Evolutionary conservation across 2,329 filamentous ascomycete genomes (phyloP).

Genomic region (Fusarium pseudonygamai): DNA sequence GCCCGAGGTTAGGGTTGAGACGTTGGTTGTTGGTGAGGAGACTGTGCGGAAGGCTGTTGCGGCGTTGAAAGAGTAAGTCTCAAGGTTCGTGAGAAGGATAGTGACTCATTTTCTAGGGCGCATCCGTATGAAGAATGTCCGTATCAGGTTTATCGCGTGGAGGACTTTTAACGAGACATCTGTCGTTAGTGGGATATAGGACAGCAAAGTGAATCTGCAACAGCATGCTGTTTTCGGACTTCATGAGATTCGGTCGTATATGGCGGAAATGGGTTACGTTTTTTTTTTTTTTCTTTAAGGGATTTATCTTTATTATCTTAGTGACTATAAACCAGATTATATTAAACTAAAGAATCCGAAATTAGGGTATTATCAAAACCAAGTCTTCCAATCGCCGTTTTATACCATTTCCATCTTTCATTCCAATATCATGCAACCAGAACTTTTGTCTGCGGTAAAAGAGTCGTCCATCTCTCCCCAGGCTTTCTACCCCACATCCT

Average conservation of each 20-base stretch:
- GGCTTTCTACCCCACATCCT: conserved; percentile 37
- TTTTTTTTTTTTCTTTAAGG: too few relatives aligned
- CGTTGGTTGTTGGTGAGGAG: conserved; percentile 68
- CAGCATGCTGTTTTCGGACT: neutral
- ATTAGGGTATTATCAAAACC: conserved; percentile 16
- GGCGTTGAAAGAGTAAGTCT: conserved; percentile 69
- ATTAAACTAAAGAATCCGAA: neutral
- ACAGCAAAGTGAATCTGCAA: neutral
- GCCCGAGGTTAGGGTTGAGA: conserved; percentile 70
- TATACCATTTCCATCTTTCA: neutral
- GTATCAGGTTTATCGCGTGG: conserved; percentile 38
- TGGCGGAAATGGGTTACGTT: too few relatives aligned
- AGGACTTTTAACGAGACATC: conserved; percentile 31
- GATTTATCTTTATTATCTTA: too few relatives aligned
- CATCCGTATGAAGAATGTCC: conserved; percentile 43
- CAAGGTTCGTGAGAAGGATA: rapidly evolving
- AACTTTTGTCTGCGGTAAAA: conserved; percentile 37
- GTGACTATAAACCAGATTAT: neutral
- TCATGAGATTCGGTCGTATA: neutral
- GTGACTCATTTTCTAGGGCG: conserved; percentile 36
- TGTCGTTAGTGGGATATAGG: neutral
- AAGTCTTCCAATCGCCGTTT: neutral
- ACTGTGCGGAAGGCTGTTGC: conserved; percentile 63
- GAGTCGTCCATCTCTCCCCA: conserved; percentile 39
- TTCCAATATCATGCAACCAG: conserved; percentile 40